These are phyloP conservation scores for Clavariopsis aquatica DNA, from an alignment of 495 filamentous ascomycete species.

Conservation along the genomic window DNA sequence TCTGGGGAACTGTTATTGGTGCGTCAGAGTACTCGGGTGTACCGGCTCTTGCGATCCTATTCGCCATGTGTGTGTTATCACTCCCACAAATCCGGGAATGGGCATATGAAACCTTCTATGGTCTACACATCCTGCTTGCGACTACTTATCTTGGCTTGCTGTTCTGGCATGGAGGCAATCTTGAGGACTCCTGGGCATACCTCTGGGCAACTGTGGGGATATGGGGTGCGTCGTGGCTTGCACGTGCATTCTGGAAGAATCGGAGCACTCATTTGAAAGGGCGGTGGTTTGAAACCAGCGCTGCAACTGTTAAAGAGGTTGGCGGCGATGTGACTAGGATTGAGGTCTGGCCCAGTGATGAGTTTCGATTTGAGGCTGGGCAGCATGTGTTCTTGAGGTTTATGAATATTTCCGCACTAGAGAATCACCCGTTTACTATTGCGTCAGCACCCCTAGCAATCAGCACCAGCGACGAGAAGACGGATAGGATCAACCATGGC, in stretches of 20 bases:
- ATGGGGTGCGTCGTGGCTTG: constrained; percentile 27
- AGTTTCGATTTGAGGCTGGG: constrained; percentile 22
- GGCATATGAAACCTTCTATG: constrained; percentile 36
- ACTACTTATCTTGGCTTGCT: constrained; percentile 36
- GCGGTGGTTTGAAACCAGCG: constrained; percentile 15
- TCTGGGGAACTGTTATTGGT: constrained; percentile 33
- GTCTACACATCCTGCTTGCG: constrained; percentile 32
- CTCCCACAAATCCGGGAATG: constrained; percentile 43
- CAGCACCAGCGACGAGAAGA: not conserved
- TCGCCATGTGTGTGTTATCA: constrained; percentile 42
- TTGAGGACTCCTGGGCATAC: constrained; percentile 38
- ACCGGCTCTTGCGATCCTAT: constrained; percentile 44
- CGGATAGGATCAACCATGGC: too few relatives aligned
- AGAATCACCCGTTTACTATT: constrained; percentile 43
- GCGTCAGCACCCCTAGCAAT: constrained; percentile 14
- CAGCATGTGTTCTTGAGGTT: constrained; percentile 41
- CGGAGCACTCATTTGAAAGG: constrained; percentile 19
- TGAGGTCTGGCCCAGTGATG: constrained; percentile 20
- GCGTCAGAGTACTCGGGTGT: constrained; percentile 35
- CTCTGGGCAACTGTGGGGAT: constrained; percentile 42
- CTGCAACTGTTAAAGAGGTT: constrained; percentile 6
- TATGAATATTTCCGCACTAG: constrained; percentile 23
- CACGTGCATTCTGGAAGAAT: constrained; percentile 30
- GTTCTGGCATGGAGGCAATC: constrained; percentile 39
- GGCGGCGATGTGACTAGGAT: constrained; percentile 28